Conservation (phyloP, 176 grass and related monocot species). For the Dendrocalamus sinicus region DNA sequence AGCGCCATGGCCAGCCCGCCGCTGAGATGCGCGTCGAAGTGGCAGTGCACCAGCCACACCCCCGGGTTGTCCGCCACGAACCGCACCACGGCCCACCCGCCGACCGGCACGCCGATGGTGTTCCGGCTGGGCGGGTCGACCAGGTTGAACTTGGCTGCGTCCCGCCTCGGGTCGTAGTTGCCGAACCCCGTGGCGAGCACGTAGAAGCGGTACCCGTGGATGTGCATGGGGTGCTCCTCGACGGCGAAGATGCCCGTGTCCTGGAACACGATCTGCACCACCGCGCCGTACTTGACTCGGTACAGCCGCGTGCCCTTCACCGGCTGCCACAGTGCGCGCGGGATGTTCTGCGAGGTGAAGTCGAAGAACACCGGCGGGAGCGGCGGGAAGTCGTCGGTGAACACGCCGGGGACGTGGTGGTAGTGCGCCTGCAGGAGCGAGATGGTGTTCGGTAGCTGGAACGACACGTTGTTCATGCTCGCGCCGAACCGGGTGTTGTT, state of each 20-base stretch:
- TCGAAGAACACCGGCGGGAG: slow-evolving; percentile 73
- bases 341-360: slow-evolving; percentile 73
- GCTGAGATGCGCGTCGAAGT: slow-evolving; percentile 73
- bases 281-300: slow-evolving; percentile 68
- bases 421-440: slow-evolving; percentile 73
- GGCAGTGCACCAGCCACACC: slow-evolving; percentile 94
- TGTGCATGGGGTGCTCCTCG: slow-evolving; percentile 92
- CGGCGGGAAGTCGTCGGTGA: slow-evolving; percentile 76
- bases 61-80: slow-evolving; percentile 88
- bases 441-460: slow-evolving; percentile 62
- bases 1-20: slow-evolving; percentile 84
- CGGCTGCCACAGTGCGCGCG: slow-evolving; percentile 70
- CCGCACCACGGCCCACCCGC: slow-evolving; percentile 84
- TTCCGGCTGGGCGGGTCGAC: slow-evolving; percentile 83
- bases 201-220: slow-evolving; percentile 94
- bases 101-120: slow-evolving; percentile 88
- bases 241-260: slow-evolving; percentile 74
- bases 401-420: slow-evolving; percentile 67
- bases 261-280: slow-evolving; percentile 83
- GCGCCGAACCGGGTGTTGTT: slow-evolving; percentile 72
- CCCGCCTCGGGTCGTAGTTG: slow-evolving; percentile 67
- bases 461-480: slow-evolving; percentile 96
- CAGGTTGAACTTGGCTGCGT: slow-evolving; percentile 77
- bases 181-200: slow-evolving; percentile 84
- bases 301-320: slow-evolving; percentile 60